Percentiles rank a stretch among this genome's conserved stretches.
phyloP scores from a whole-genome alignment of 345 rosid species.

The Kandelia obovata region DNA sequence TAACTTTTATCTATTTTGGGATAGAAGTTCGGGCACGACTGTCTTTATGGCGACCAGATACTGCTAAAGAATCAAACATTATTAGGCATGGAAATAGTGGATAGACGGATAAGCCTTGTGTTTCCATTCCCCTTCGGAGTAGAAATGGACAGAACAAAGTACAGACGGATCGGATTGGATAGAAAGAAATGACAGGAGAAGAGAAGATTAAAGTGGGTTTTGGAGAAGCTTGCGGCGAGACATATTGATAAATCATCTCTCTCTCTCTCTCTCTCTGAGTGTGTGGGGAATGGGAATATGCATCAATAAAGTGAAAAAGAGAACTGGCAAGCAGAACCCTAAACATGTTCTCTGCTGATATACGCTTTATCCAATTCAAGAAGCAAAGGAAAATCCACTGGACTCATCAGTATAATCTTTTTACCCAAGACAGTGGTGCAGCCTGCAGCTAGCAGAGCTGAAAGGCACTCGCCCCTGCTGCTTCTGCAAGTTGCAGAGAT shows the following conservation, averaged over 20 bases:
- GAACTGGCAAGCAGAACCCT: constrained; percentile 16
- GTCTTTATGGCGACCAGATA: neutral
- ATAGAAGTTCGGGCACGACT: neutral
- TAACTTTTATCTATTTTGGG: neutral
- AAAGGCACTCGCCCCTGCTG: neutral
- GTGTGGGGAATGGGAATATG: neutral
- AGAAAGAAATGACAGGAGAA: neutral
- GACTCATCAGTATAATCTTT: constrained; percentile 5
- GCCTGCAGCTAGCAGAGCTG: neutral
- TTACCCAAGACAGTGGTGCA: constrained; percentile 1
- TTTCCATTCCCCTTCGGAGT: too few species aligned
- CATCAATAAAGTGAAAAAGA: constrained; percentile 12
- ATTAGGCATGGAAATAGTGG: neutral
- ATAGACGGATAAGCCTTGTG: neutral
- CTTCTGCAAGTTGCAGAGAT: neutral
- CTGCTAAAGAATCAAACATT: neutral
- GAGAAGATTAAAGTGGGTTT: constrained; percentile 5
- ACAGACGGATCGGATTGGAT: constrained; percentile 17
- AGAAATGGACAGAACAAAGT: constrained; percentile 28
- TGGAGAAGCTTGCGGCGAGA: constrained; percentile 8
- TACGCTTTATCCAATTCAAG: neutral
- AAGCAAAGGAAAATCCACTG: neutral
- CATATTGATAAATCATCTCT: constrained; percentile 13
- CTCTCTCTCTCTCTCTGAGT: constrained; percentile 1
- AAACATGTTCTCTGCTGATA: too few species aligned